phyloP scores from a whole-genome alignment of 2,329 filamentous ascomycete species.

The Trichoderma sp. region DNA sequence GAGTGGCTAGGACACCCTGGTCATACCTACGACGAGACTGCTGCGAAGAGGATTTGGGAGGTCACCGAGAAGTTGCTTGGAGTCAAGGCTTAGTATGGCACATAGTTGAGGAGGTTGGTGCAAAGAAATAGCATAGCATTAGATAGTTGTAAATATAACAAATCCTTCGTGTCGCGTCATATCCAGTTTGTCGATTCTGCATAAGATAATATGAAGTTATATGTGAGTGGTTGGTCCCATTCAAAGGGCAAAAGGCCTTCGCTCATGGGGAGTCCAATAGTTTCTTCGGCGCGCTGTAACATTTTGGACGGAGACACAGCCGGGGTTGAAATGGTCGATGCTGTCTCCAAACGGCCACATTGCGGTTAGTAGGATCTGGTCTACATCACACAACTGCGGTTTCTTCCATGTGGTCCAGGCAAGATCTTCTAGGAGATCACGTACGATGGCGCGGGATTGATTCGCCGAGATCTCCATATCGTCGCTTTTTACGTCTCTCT shows the following conservation, averaged over 20 bases:
- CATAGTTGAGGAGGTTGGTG: background rate
- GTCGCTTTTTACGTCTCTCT: background rate
- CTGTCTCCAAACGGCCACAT: slow-evolving; percentile 62
- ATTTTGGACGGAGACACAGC: slow-evolving; percentile 32
- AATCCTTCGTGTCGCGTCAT: background rate
- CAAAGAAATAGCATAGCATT: background rate
- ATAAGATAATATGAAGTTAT: background rate
- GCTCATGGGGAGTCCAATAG: slow-evolving; percentile 29
- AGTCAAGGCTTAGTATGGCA: background rate
- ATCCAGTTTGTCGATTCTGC: background rate
- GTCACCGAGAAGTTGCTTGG: slow-evolving; percentile 3
- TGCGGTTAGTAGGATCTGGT: slow-evolving; percentile 61
- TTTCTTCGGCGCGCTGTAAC: slow-evolving; percentile 26
- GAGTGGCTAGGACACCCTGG: slow-evolving; percentile 7
- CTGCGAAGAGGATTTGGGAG: slow-evolving; percentile 16
- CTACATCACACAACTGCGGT: slow-evolving; percentile 52
- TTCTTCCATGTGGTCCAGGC: slow-evolving; percentile 63
- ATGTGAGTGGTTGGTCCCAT: too few relatives aligned
- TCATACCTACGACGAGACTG: slow-evolving; percentile 19
- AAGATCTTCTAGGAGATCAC: slow-evolving; percentile 48
- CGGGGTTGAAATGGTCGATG: slow-evolving; percentile 52
- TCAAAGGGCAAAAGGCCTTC: background rate
- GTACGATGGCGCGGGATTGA: slow-evolving; percentile 26
- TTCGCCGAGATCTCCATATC: slow-evolving; percentile 26
- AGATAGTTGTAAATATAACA: background rate